Percentiles rank a stretch among this genome's conserved stretches.
These are phyloP conservation scores for Atkinsonella hypoxylon DNA, from an alignment of 2,329 filamentous ascomycete species.

Conservation along the genomic window DNA sequence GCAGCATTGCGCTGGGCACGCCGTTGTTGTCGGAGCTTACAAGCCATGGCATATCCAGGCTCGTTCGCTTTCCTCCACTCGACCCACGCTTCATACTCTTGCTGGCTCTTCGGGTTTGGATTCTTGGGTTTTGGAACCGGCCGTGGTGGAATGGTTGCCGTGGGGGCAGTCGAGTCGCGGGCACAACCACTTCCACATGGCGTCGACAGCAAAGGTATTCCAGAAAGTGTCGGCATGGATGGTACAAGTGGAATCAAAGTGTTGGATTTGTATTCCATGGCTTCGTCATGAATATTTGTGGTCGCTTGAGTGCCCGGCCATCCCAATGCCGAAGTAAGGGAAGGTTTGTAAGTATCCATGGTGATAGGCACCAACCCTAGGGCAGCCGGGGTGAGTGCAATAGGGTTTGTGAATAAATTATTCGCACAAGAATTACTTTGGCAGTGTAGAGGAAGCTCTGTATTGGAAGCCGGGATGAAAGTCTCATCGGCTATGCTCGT, in stretches of 20 bases:
- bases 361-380: background rate
- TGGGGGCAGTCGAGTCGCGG: background rate
- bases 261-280: background rate
- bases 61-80: conserved; percentile 37
- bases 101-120: conserved; percentile 29
- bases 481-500: background rate
- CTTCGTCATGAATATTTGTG: background rate
- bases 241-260: background rate
- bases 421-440: background rate
- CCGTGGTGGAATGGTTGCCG: conserved; percentile 8
- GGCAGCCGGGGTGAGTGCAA: background rate
- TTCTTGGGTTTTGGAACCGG: conserved; percentile 27
- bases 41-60: conserved; percentile 34
- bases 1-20: conserved; percentile 18
- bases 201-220: background rate
- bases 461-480: background rate
- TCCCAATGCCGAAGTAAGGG: background rate
- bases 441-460: background rate
- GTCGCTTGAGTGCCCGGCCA: background rate
- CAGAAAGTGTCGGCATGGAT: background rate
- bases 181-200: background rate
- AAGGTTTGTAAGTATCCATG: background rate
- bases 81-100: conserved; percentile 35
- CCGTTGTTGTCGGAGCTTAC: conserved; percentile 31
- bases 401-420: background rate